Evolutionary conservation across 169 alveolate species (phyloP), one percentile per base, ranked within the genome.

Genomic region (Besnoitia besnoiti): DNA sequence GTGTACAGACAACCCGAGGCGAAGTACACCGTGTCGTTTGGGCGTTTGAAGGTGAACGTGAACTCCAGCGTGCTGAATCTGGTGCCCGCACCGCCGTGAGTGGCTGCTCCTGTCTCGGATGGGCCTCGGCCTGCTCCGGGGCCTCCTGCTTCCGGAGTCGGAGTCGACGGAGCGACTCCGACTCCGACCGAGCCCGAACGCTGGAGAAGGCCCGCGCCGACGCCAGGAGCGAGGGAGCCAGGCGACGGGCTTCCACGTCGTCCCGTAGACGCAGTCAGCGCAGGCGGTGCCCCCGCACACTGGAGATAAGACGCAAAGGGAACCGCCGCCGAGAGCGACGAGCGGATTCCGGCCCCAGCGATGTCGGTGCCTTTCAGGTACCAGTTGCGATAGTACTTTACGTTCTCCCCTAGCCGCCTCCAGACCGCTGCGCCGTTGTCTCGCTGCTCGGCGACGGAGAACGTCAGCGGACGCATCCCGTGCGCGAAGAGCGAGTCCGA

Each of bases 1-100:
- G 80, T 67, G 80, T 67, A 67, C 80, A n/a, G 19, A 67, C 80
- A 67, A 37, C 80, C 80, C n/a, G 80, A 67, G 40, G 80, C 80
- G 80, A 67, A 67, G 80, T 67, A 67, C 44, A 67, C 80, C 12
- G 80, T 67, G 44, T 67, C 80, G 39, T 67, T 67, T n/a, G 80
- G 80, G 39, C 42, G 80, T n/a, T 7, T 35, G 80, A 67, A 67
- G 24, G 39, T 30, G 80, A 33, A 67, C 39, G 80, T 1, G 80
- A 67, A 16, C 80, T 67, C 80, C 80, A 67, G 40, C 44, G 80
- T 67, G 46, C 24, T 30, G 44, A 30, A 67, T 67, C 80, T 67
- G 44, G 10, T 67, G 67, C 24, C 24, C 30, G 67, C 67, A 3
- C 12, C 12, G 80, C 44, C 44, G 2, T 5, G 14, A 14, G 44